Percentiles rank a stretch among this genome's conserved stretches.
phyloP scores from a whole-genome alignment of 306 rosid genomes.

The Phaseolus lunatus region DNA sequence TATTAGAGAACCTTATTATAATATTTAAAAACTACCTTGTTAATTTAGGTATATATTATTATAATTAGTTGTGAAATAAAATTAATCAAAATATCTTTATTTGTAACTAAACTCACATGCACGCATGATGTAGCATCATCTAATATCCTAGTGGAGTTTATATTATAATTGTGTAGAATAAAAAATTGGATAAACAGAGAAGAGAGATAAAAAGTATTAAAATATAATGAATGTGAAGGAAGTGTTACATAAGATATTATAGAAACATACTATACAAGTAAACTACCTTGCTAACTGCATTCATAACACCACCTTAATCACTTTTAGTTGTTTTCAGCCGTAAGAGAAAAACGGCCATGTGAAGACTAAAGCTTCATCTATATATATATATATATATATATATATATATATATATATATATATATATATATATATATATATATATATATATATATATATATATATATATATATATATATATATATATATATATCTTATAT shows the following conservation, averaged over 20 bases:
- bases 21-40: no score
- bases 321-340: background rate
- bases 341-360: background rate
- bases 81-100: no score
- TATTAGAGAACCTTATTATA: no score
- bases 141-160: background rate
- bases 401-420: background rate
- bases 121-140: no score
- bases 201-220: background rate
- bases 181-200: background rate
- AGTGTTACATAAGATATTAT: conserved; percentile 4
- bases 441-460: no score
- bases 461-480: no score
- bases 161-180: background rate
- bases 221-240: background rate
- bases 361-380: background rate
- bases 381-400: background rate
- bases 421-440: background rate
- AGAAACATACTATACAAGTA: background rate
- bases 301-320: background rate
- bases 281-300: background rate
- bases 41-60: no score
- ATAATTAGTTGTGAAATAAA: no score
- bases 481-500: no score
- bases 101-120: no score